Percentiles rank a stretch among this genome's conserved stretches.
phyloP scores from a whole-genome alignment of 306 rosid genomes.

The Cercis canadensis region DNA sequence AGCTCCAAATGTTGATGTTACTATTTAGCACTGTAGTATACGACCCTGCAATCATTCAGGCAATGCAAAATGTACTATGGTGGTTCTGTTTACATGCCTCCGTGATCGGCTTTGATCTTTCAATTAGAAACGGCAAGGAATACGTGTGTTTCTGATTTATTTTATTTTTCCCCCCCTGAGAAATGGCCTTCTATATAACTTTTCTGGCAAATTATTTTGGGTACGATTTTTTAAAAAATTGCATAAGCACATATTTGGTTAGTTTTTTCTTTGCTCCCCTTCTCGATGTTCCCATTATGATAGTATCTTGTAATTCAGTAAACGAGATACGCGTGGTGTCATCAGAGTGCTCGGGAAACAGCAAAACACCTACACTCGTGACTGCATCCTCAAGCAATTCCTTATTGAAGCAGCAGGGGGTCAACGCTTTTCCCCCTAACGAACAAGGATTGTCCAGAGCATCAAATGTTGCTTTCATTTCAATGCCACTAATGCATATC shows the following conservation, averaged over 20 bases:
- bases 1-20: background rate
- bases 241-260: too few species aligned
- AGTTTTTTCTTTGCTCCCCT: background rate
- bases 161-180: too few species aligned
- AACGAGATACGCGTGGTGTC: slow-evolving; percentile 48
- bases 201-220: too few species aligned
- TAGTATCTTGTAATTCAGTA: slow-evolving; percentile 46
- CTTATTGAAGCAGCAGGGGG: slow-evolving; percentile 48
- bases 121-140: background rate
- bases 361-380: slow-evolving; percentile 32
- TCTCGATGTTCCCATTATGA: slow-evolving; percentile 14
- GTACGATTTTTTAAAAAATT: too few species aligned
- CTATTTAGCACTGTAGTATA: background rate
- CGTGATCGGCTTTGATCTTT: background rate
- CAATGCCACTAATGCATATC: slow-evolving; percentile 55
- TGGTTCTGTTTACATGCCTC: slow-evolving; percentile 8
- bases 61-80: background rate
- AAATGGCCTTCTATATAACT: too few species aligned
- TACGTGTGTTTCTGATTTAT: background rate
- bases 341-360: slow-evolving; percentile 43
- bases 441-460: slow-evolving; percentile 46
- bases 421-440: slow-evolving; percentile 25
- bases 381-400: slow-evolving; percentile 35
- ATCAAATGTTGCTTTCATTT: slow-evolving; percentile 45
- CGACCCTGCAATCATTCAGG: background rate